A percentile compares a stretch with the other conserved stretches of the same genome.
phyloP scores from a whole-genome alignment of 2,329 filamentous ascomycete genomes.

The Cladosporium colombiae region DNA sequence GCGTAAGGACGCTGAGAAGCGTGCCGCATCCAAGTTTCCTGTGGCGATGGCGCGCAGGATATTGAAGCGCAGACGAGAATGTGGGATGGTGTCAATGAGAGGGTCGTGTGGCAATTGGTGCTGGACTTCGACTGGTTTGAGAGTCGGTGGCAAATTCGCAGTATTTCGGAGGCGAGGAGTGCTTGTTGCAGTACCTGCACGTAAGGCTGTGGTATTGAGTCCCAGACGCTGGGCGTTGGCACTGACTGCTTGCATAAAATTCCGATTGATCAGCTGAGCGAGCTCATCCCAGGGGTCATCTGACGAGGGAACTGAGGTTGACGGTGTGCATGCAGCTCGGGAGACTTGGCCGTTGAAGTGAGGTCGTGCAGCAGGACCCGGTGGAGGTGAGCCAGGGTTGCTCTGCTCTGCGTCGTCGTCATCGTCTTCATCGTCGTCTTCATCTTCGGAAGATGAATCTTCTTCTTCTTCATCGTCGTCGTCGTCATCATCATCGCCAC shows the following conservation, averaged over 20 bases:
- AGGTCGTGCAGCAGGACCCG: background rate
- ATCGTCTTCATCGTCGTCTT: conserved; percentile 10
- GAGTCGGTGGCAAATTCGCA: conserved; percentile 23
- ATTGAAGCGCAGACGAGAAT: conserved; percentile 33
- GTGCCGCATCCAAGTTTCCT: conserved; percentile 29
- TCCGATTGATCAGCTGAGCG: conserved; percentile 35
- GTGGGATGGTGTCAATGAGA: conserved; percentile 34
- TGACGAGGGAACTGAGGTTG: conserved; percentile 5
- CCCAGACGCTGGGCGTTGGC: conserved; percentile 31
- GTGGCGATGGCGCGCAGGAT: conserved; percentile 30
- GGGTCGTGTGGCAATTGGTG: conserved; percentile 34
- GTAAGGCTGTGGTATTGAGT: conserved; percentile 26
- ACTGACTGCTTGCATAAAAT: conserved; percentile 31
- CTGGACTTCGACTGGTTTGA: conserved; percentile 32
- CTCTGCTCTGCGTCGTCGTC: conserved; percentile 13
- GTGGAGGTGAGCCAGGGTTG: conserved; percentile 11
- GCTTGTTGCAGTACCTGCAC: conserved; percentile 22
- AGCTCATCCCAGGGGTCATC: conserved; percentile 33
- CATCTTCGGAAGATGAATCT: conserved; percentile 5
- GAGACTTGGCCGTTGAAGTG: conserved; percentile 4
- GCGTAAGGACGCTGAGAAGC: conserved; percentile 29
- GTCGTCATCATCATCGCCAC: background rate
- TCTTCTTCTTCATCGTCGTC: background rate
- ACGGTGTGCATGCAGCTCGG: conserved; percentile 9
- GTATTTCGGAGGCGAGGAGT: conserved; percentile 23